Conservation (phyloP, 2,329 filamentous ascomycete species). For the Orbilia blumenaviensis region DNA sequence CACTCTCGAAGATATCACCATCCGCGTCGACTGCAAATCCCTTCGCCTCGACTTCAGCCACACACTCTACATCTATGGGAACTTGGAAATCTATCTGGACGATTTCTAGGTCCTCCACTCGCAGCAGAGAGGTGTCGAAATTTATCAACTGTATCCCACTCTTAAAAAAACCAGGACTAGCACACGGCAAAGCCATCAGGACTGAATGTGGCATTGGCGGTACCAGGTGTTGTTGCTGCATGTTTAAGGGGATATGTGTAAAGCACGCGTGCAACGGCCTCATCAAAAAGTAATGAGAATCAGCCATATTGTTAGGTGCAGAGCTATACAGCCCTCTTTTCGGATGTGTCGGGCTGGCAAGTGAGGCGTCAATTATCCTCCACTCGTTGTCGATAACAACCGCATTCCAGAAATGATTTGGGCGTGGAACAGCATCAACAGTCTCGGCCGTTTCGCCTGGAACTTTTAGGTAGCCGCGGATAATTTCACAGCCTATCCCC, state of each 20-base stretch:
- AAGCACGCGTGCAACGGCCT: constrained; percentile 90
- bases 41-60: constrained; percentile 88
- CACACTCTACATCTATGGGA: constrained; percentile 87
- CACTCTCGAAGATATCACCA: constrained; percentile 92
- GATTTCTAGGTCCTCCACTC: constrained; percentile 92
- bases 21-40: constrained; percentile 82
- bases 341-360: constrained; percentile 91
- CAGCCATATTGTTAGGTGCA: constrained; percentile 74
- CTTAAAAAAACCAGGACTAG: constrained; percentile 87
- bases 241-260: constrained; percentile 89
- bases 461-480: constrained; percentile 88
- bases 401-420: constrained; percentile 98
- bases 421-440: constrained; percentile 79
- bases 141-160: constrained; percentile 81
- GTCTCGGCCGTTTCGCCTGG: constrained; percentile 82
- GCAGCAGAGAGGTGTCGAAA: constrained; percentile 86
- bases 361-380: constrained; percentile 93
- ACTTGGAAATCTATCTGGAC: constrained; percentile 88
- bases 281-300: constrained; percentile 92
- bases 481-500: constrained; percentile 84
- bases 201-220: constrained; percentile 87
- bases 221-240: constrained; percentile 90
- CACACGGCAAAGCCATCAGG: constrained; percentile 83
- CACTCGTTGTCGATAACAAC: constrained; percentile 93
- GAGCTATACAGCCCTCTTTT: constrained; percentile 79